Evolutionary conservation across 768 basidiomycete species (phyloP), one percentile per base, ranked within the genome.

Genomic region (Leccinum barrowsii): DNA sequence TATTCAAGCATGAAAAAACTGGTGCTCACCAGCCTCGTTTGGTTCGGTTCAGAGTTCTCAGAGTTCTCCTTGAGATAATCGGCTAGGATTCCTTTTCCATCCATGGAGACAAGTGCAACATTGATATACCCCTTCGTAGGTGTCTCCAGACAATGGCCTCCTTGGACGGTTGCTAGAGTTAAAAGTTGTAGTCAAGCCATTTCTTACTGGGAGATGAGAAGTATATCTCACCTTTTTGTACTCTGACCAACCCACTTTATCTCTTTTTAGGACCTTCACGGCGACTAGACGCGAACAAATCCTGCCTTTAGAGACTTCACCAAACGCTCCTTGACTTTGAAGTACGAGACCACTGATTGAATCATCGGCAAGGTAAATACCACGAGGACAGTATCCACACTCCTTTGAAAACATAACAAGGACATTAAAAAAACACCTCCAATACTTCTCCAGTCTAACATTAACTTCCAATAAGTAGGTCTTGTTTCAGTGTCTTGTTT

Each of bases 101-200:
- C 76, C 76, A 78, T 24, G 69, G 77, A 77, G 40, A 78, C 70
- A 12, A 80, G 65, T 8, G 61, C 59, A 40, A n/a, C 2, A 7
- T 34, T 48, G 37, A 54, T 34, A 67, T 60, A 71, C 26, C 50
- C 68, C 59, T 5, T 5, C 35, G 12, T 35, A 77, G 49, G 56
- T 75, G 66, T 6, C 64, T 64, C 75, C 76, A 78, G 51, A 71
- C 40, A 17, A 72, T 60, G 13, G 72, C 71, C 48, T 78, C 76
- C 10, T 65, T 65, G 22, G 64, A 63, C 22, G 72, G 62, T 44
- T 54, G 35, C 72, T 74, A n/a, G 13, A 8, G 15, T 37, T 17
- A 0, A 37, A 37, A 7, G 35, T 40, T 17, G 37, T 17, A 0
- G 37, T 40, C 7, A 17, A 17, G 37, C 7, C 17, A 17, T 17